Evolutionary conservation across 2,329 filamentous ascomycete species (phyloP).

Genomic region (Diaporthe sp.): DNA sequence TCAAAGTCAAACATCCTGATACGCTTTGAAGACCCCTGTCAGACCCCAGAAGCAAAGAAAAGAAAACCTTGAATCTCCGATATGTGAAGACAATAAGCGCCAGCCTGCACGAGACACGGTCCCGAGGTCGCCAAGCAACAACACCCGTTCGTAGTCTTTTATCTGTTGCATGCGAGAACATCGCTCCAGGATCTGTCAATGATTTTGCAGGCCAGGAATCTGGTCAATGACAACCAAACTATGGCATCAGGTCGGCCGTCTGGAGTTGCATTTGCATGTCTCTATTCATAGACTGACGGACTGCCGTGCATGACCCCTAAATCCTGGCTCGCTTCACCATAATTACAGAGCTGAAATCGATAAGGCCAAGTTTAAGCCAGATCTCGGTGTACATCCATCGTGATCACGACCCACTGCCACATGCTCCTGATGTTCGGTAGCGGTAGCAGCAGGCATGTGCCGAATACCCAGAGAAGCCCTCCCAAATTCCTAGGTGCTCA

Average conservation of each 20-base stretch:
- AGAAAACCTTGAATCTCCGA: not conserved
- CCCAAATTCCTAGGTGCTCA: not conserved
- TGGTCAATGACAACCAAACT: not conserved
- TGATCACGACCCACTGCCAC: not conserved
- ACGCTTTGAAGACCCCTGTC: not conserved
- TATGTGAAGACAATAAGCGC: not conserved
- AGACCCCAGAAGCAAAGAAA: not conserved
- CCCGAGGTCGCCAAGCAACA: not conserved
- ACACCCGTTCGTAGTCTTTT: not conserved
- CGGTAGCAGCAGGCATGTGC: not conserved
- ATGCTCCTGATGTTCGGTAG: not conserved
- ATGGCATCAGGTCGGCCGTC: not conserved
- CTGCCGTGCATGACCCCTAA: not conserved
- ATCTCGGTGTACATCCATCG: not conserved
- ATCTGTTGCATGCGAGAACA: not conserved
- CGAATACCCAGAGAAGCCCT: not conserved
- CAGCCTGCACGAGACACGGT: not conserved
- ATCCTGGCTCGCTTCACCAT: not conserved
- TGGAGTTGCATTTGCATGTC: not conserved
- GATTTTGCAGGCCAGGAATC: not conserved
- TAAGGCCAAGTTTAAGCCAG: not conserved
- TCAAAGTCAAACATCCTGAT: not conserved
- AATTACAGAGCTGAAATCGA: not conserved
- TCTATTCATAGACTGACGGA: not conserved
- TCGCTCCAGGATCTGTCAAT: not conserved